Conservation (phyloP, 2,329 filamentous ascomycete genomes). For the Diaporthe destruens region DNA sequence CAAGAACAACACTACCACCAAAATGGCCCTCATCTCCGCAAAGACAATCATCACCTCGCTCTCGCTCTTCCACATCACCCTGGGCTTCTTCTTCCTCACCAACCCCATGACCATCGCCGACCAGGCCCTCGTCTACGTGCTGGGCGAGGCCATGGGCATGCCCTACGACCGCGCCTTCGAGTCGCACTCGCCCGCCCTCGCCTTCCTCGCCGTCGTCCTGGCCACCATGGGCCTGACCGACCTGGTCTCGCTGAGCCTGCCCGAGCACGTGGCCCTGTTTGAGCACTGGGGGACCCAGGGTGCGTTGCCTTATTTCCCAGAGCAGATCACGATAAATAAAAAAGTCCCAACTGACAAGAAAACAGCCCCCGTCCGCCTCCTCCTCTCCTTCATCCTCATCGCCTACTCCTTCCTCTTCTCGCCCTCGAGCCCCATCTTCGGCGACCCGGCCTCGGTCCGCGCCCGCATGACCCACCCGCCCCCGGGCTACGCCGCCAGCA, state of each 20-base stretch:
- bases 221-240: conserved; percentile 72
- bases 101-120: conserved; percentile 79
- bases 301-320: no score
- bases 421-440: conserved; percentile 62
- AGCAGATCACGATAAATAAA: no score
- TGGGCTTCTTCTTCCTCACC: conserved; percentile 86
- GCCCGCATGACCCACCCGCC: conserved; percentile 54
- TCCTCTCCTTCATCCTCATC: conserved; percentile 71
- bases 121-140: conserved; percentile 82
- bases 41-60: conserved; percentile 85
- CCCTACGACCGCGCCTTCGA: conserved; percentile 77
- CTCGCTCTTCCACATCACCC: conserved; percentile 85
- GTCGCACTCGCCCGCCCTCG: conserved; percentile 76
- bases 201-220: conserved; percentile 78
- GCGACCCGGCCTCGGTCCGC: conserved; percentile 49
- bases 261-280: conserved; percentile 73
- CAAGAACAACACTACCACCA: not conserved
- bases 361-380: conserved; percentile 75
- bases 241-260: conserved; percentile 74
- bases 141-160: conserved; percentile 87
- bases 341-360: no score
- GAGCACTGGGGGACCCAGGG: conserved; percentile 77
- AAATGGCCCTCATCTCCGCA: conserved; percentile 85
- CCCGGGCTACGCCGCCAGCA: conserved; percentile 53
- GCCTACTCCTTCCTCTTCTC: conserved; percentile 75